Evolutionary conservation across 192 early-diverging fungal genomes (phyloP).

Genomic region (Umbelopsis isabellina): DNA sequence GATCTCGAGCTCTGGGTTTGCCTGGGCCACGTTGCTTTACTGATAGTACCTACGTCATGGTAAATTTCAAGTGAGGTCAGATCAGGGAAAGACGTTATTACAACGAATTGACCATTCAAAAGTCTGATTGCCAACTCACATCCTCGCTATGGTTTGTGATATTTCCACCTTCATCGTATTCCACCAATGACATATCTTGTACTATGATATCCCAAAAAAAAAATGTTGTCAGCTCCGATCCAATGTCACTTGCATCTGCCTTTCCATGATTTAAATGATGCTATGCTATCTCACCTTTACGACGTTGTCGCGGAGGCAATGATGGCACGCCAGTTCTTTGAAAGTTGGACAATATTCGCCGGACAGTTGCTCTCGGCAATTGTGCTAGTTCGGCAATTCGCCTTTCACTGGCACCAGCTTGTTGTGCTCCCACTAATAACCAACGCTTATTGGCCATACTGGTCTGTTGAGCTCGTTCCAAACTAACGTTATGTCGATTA

Average conservation of each 20-base stretch:
- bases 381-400: constrained; percentile 33
- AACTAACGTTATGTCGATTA: no score
- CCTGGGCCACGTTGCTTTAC: background rate
- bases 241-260: background rate
- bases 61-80: background rate
- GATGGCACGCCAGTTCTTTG: constrained; percentile 36
- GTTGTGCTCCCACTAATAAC: constrained; percentile 39
- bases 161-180: constrained; percentile 39
- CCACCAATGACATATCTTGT: constrained; percentile 32
- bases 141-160: constrained; percentile 31
- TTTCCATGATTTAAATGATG: background rate
- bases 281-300: constrained; percentile 22
- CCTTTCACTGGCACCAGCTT: constrained; percentile 38
- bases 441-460: constrained; percentile 26
- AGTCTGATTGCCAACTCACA: background rate
- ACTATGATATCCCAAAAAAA: constrained; percentile 11
- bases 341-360: constrained; percentile 38
- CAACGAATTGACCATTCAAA: background rate
- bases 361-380: constrained; percentile 36
- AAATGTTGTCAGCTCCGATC: constrained; percentile 2
- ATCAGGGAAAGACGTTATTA: background rate
- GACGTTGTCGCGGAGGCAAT: constrained; percentile 23
- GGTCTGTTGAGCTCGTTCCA: background rate
- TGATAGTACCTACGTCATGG: background rate
- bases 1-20: constrained; percentile 22